These are phyloP conservation scores for Stylosanthes scabra DNA, from an alignment of 331 rosid species.

Conservation along the genomic window DNA sequence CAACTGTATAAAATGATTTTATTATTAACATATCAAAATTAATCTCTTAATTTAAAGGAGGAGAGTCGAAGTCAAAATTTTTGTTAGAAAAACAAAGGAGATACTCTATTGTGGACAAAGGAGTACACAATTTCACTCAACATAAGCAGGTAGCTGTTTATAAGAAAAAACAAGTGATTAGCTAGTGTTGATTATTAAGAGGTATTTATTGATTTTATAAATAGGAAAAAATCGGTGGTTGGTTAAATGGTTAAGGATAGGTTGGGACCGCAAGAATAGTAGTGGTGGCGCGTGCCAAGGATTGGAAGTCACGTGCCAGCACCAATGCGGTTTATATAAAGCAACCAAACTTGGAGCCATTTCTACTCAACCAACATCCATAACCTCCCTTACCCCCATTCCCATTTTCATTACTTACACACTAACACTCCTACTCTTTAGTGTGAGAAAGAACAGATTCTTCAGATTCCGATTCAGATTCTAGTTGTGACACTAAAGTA, in stretches of 20 bases:
- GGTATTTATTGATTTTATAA: background rate
- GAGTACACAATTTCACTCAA: no score
- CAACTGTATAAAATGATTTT: no score
- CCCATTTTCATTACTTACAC: background rate
- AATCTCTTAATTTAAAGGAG: no score
- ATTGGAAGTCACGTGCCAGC: slow-evolving; percentile 72
- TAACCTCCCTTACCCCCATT: background rate
- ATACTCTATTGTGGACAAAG: no score
- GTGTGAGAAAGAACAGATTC: background rate
- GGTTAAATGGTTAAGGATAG: no score
- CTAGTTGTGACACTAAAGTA: background rate
- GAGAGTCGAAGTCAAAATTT: no score
- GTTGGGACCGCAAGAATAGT: slow-evolving; percentile 2
- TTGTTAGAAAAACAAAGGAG: no score
- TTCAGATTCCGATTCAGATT: slow-evolving; percentile 8
- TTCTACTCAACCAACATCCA: background rate
- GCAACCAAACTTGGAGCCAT: slow-evolving; percentile 30
- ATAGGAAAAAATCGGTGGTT: no score
- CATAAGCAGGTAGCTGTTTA: no score
- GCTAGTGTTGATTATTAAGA: background rate
- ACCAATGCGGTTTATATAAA: slow-evolving; percentile 55
- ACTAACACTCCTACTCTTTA: slow-evolving; percentile 7
- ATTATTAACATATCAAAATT: no score
- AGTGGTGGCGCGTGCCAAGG: slow-evolving; percentile 43
- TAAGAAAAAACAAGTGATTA: no score